phyloP scores from a whole-genome alignment of 2,329 filamentous ascomycete genomes.

The Diplodia seriata region DNA sequence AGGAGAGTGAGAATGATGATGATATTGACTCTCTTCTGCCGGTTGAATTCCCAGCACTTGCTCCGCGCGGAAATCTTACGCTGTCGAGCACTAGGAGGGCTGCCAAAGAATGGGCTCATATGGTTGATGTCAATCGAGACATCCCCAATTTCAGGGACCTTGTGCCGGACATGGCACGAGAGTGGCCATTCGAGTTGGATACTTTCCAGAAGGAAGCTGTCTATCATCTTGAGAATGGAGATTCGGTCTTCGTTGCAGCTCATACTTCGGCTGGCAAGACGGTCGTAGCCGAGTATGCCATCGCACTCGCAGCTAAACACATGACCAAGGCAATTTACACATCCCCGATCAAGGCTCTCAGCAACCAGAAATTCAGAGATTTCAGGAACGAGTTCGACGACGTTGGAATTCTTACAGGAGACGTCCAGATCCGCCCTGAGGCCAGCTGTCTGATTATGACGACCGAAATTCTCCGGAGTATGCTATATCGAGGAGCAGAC shows the following conservation, averaged over 20 bases:
- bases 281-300: constrained; percentile 96
- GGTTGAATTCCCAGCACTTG: constrained; percentile 89
- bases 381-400: constrained; percentile 91
- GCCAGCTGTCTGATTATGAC: constrained; percentile 99
- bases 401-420: constrained; percentile 94
- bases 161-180: constrained; percentile 92
- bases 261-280: constrained; percentile 99
- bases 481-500: constrained; percentile 96
- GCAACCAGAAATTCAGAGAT: constrained; percentile 98
- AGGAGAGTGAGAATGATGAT: constrained; percentile 55
- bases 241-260: constrained; percentile 96
- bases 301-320: constrained; percentile 93
- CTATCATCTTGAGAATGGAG: constrained; percentile 94
- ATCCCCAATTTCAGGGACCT: constrained; percentile 94
- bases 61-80: constrained; percentile 79
- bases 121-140: constrained; percentile 93
- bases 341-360: constrained; percentile 96
- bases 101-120: constrained; percentile 93
- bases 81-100: constrained; percentile 74
- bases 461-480: constrained; percentile 95
- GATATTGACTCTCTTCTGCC: constrained; percentile 87
- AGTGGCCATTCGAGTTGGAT: constrained; percentile 97
- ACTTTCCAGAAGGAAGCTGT: constrained; percentile 99
- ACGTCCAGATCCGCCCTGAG: constrained; percentile 97
- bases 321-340: constrained; percentile 99